Conservation (phyloP, 208 protist species). For the Trypanosoma boissoni region DNA sequence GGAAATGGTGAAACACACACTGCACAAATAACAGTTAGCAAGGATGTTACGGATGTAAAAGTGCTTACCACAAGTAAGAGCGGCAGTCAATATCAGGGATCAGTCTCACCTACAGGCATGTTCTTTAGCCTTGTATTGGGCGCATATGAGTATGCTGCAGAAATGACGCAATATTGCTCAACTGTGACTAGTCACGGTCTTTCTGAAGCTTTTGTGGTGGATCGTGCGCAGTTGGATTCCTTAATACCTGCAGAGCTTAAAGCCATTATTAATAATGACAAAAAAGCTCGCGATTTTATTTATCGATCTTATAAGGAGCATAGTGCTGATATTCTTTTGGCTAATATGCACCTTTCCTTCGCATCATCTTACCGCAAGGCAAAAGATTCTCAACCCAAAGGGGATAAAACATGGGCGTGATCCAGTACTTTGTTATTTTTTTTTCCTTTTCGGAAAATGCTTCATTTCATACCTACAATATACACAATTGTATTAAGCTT, state of each 20-base stretch:
- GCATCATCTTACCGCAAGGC: constrained; percentile 44
- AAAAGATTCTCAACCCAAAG: constrained; percentile 19
- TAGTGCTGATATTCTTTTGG: constrained; percentile 37
- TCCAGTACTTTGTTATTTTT: neutral
- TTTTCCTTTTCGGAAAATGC: neutral
- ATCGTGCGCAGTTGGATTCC: constrained; percentile 42
- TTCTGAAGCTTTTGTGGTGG: constrained; percentile 71
- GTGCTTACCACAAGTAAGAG: neutral
- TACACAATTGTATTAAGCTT: neutral
- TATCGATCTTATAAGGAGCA: constrained; percentile 41
- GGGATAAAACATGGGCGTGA: constrained; percentile 8
- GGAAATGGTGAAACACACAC: constrained; percentile 45
- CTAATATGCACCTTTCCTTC: constrained; percentile 46
- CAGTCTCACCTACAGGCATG: neutral
- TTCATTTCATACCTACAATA: neutral
- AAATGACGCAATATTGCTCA: constrained; percentile 57
- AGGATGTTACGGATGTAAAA: constrained; percentile 7
- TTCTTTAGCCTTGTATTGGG: constrained; percentile 57
- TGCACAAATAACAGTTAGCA: constrained; percentile 22
- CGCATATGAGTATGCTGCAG: constrained; percentile 71
- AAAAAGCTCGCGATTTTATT: constrained; percentile 50
- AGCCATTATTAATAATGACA: constrained; percentile 37
- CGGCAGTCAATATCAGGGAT: neutral
- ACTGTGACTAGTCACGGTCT: constrained; percentile 74
- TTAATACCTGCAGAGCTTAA: constrained; percentile 49